These are phyloP conservation scores for Nakataea oryzae DNA, from an alignment of 2,329 filamentous ascomycete genomes.

Conservation along the genomic window DNA sequence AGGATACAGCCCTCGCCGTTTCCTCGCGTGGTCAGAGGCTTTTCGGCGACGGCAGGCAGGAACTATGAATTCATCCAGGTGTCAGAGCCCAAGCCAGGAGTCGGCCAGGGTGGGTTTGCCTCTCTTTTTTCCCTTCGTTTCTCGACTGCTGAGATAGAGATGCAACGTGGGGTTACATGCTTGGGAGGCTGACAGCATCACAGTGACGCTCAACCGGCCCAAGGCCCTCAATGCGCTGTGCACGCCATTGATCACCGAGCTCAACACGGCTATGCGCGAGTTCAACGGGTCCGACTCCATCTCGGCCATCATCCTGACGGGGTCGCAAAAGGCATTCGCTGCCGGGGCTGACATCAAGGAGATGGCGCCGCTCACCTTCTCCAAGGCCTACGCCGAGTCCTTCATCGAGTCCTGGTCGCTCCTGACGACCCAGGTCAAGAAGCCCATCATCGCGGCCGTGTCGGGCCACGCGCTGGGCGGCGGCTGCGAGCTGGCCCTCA, in stretches of 20 bases:
- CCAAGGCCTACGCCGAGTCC: conserved; percentile 73
- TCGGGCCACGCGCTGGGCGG: conserved; percentile 91
- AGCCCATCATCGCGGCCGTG: conserved; percentile 87
- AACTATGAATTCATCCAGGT: conserved; percentile 75
- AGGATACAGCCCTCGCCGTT: conserved; percentile 47
- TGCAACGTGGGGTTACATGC: not conserved
- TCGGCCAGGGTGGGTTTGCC: conserved; percentile 63
- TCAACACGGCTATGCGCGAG: conserved; percentile 66
- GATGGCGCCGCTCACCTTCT: conserved; percentile 89
- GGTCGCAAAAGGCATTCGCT: conserved; percentile 82
- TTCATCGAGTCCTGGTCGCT: conserved; percentile 96
- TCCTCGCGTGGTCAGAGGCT: conserved; percentile 42
- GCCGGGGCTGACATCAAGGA: conserved; percentile 98
- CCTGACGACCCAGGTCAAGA: conserved; percentile 75
- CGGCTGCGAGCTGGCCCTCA: conserved; percentile 93
- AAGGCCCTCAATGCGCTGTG: conserved; percentile 92
- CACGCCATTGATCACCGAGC: conserved; percentile 80
- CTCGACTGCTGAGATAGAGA: not conserved
- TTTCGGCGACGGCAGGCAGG: conserved; percentile 32
- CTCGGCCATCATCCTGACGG: conserved; percentile 74
- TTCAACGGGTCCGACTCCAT: conserved; percentile 62
- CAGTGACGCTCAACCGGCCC: conserved; percentile 87
- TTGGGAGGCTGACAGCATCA: conserved; percentile 1
- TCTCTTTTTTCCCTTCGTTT: not conserved
- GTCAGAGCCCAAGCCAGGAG: conserved; percentile 75